phyloP scores from a whole-genome alignment of 495 filamentous ascomycete genomes.

The Niebla homalea region DNA sequence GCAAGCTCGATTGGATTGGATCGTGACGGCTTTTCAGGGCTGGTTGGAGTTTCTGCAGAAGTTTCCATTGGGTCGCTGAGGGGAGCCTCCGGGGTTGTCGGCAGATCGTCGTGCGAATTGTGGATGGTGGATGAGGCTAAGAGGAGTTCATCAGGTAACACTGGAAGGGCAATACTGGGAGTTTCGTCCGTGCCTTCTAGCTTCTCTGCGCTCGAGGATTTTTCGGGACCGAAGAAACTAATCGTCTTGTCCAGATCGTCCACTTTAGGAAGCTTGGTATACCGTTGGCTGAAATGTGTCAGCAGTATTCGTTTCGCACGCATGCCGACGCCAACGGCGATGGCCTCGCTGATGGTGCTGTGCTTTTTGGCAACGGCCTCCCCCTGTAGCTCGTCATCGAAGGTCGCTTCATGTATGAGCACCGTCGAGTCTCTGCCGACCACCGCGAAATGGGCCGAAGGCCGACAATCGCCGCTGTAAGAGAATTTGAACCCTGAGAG shows the following conservation, averaged over 20 bases:
- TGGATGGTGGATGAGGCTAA: not conserved
- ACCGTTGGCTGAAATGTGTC: slow-evolving; percentile 94
- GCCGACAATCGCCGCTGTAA: slow-evolving; percentile 87
- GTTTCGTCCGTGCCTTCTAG: slow-evolving; percentile 6
- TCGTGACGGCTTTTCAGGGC: no score
- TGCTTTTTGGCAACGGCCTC: slow-evolving; percentile 86
- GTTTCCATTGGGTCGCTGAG: no score
- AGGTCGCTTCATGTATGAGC: slow-evolving; percentile 90
- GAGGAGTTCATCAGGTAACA: no score
- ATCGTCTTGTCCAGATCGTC: slow-evolving; percentile 17
- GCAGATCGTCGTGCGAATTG: not conserved
- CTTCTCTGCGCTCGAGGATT: slow-evolving; percentile 17
- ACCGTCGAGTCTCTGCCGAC: slow-evolving; percentile 67
- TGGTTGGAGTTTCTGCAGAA: no score
- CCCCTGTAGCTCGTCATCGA: slow-evolving; percentile 64
- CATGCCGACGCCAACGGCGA: slow-evolving; percentile 68
- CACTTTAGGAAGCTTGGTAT: slow-evolving; percentile 65
- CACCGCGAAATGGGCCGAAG: slow-evolving; percentile 49
- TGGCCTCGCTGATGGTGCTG: slow-evolving; percentile 69
- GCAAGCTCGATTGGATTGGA: not conserved
- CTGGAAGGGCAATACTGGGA: not conserved
- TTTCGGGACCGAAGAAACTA: slow-evolving; percentile 3
- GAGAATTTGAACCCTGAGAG: slow-evolving; percentile 69
- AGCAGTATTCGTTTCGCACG: slow-evolving; percentile 59
- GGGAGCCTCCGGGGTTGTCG: not conserved